Evolutionary conservation across 106 monocot genomes (phyloP), one percentile per base, ranked within the genome.

Genomic region (Dioscorea dumetorum): DNA sequence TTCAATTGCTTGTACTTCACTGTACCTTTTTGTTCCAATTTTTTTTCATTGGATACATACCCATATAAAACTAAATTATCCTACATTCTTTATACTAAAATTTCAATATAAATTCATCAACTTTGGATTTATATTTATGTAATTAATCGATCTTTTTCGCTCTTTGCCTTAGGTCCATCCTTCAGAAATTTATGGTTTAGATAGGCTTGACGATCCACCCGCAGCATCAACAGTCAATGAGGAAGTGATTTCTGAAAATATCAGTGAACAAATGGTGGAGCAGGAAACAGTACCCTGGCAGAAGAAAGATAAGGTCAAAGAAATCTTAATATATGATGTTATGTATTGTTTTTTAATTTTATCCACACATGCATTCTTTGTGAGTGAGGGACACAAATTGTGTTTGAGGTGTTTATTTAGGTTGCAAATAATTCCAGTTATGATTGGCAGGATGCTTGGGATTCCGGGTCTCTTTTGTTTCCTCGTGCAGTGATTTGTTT

Each of bases 101-200:
- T 1, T 28, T 28, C 28, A 28, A 28, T 28, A 28, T 28, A 28
- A 28, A 28, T 28, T 28, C 28, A 28, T 28, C 28, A 28, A 28
- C 28, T 28, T 28, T 28, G 28, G 28, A 16, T 56, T 56, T 19
- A 5, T 19, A 16, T 18, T 56, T 56, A 15, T 56, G 20, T 35
- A 70, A 50, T 58, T 64, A 10, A 41, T 68, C 63, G 49, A 60
- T 24, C 49, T 79, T 50, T n/a, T 64, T 70, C 61, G 16, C 24
- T 35, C 33, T 22, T 32, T 33, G 24, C 75, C 52, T 50, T 73
- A 93, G 93, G 86, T 86, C 67, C 51, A 84, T 35, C 93, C 86
- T 61, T 73, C 67, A 67, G 89, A 89, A 89, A 81, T 93, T 74
- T 72, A 75, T 62, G 84, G 89, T 22, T 67, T 86, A 62, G 79